These are phyloP conservation scores for Arabidopsis suecica DNA, from an alignment of 345 rosid genomes.

Conservation along the genomic window DNA sequence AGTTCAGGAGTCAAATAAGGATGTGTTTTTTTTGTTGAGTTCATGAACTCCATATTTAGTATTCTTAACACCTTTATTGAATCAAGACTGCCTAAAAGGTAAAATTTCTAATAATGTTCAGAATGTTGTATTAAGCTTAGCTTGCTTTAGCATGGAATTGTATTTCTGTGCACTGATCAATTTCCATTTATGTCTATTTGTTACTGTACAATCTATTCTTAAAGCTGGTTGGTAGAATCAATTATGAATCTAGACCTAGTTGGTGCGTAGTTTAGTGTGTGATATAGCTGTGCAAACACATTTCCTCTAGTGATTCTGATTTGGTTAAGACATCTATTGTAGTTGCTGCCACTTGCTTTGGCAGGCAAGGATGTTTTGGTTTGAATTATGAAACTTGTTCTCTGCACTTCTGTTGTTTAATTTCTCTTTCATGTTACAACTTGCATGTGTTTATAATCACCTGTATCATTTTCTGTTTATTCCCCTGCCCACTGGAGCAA, in stretches of 20 bases:
- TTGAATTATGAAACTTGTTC: slow-evolving; percentile 14
- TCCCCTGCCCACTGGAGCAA: not conserved
- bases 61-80: slow-evolving; percentile 6
- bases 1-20: slow-evolving; percentile 1
- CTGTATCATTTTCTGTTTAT: not conserved
- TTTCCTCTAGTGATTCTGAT: not conserved
- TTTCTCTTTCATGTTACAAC: not conserved
- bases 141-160: slow-evolving; percentile 18
- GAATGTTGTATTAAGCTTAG: slow-evolving; percentile 28
- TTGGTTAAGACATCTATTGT: not conserved
- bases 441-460: not conserved
- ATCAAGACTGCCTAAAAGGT: slow-evolving; percentile 30
- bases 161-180: slow-evolving; percentile 11
- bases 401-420: slow-evolving; percentile 3
- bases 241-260: not conserved
- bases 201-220: slow-evolving; percentile 8
- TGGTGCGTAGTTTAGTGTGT: slow-evolving; percentile 15
- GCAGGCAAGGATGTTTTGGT: slow-evolving; percentile 8
- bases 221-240: slow-evolving; percentile 34
- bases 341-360: slow-evolving; percentile 13
- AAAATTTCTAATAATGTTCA: slow-evolving; percentile 14
- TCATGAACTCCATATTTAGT: slow-evolving; percentile 33
- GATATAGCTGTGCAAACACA: not conserved
- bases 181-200: slow-evolving; percentile 23
- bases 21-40: not conserved